phyloP scores from a whole-genome alignment of 768 basidiomycete species.

The Sporobolomyces roseus region DNA sequence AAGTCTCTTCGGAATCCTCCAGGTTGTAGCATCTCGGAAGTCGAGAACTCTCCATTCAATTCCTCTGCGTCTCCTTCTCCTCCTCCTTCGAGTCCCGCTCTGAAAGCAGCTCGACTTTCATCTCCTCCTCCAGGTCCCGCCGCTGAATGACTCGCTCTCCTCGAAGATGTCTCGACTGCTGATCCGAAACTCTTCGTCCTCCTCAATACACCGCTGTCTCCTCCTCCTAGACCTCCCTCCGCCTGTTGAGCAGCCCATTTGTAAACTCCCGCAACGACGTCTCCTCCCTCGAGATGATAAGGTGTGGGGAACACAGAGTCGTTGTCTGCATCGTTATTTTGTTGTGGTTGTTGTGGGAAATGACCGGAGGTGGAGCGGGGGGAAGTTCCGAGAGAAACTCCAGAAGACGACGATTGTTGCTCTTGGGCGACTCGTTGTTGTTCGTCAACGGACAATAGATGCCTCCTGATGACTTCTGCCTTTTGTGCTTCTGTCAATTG shows the following conservation, averaged over 20 bases:
- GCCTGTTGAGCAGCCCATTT: slow-evolving; percentile 30
- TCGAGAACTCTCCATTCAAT: slow-evolving; percentile 4
- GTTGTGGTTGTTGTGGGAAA: not conserved
- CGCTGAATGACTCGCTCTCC: not conserved
- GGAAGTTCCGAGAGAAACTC: slow-evolving; percentile 17
- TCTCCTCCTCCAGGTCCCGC: slow-evolving; percentile 8
- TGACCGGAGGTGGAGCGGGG: slow-evolving; percentile 31
- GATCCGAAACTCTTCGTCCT: slow-evolving; percentile 20
- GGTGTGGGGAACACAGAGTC: slow-evolving; percentile 35
- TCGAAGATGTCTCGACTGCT: slow-evolving; percentile 4
- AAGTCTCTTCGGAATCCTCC: slow-evolving; percentile 42
- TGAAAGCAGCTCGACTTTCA: slow-evolving; percentile 10
- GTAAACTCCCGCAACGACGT: slow-evolving; percentile 35
- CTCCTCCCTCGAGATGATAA: slow-evolving; percentile 39
- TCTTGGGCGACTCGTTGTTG: slow-evolving; percentile 50
- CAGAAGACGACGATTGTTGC: slow-evolving; percentile 35
- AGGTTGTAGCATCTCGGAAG: slow-evolving; percentile 38
- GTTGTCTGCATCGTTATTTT: not conserved
- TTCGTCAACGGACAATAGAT: slow-evolving; percentile 73
- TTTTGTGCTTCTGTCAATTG: slow-evolving; percentile 73
- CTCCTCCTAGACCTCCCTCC: not conserved
- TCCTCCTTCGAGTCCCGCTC: slow-evolving; percentile 16
- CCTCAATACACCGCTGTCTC: slow-evolving; percentile 1
- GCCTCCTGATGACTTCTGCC: slow-evolving; percentile 69
- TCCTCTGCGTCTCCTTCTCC: slow-evolving; percentile 13